These are phyloP conservation scores for Leptographium wingfieldii DNA, from an alignment of 2,329 filamentous ascomycete species.

Conservation along the genomic window DNA sequence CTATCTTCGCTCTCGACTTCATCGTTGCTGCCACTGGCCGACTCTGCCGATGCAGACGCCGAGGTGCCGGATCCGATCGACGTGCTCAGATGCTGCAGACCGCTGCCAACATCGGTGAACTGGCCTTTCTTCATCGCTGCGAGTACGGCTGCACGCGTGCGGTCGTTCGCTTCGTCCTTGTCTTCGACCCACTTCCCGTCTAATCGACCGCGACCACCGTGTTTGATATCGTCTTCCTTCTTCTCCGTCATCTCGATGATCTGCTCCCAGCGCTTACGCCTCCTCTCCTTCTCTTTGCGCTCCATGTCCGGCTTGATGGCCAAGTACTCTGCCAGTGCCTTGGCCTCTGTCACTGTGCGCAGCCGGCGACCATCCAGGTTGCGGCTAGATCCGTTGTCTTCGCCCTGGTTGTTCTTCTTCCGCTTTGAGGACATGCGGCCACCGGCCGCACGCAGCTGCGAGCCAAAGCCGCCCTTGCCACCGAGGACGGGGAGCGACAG, in stretches of 20 bases:
- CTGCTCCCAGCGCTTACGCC: slow-evolving; percentile 73
- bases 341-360: slow-evolving; percentile 88
- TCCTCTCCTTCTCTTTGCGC: slow-evolving; percentile 77
- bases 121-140: slow-evolving; percentile 54
- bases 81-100: slow-evolving; percentile 29
- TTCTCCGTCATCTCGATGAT: slow-evolving; percentile 76
- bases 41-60: slow-evolving; percentile 16
- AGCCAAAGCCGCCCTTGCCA: slow-evolving; percentile 96
- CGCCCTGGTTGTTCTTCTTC: slow-evolving; percentile 71
- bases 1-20: slow-evolving; percentile 26
- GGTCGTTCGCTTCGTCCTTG: slow-evolving; percentile 80
- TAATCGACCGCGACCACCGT: slow-evolving; percentile 56
- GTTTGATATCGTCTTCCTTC: slow-evolving; percentile 70
- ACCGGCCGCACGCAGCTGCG: slow-evolving; percentile 88
- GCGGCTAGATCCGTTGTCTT: slow-evolving; percentile 79
- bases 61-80: slow-evolving; percentile 34
- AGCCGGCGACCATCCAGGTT: slow-evolving; percentile 86
- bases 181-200: slow-evolving; percentile 93
- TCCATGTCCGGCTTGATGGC: slow-evolving; percentile 98
- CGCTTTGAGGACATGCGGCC: slow-evolving; percentile 92
- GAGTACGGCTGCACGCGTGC: slow-evolving; percentile 64
- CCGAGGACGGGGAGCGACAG: slow-evolving; percentile 70
- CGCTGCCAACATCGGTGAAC: slow-evolving; percentile 40
- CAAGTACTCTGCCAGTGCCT: slow-evolving; percentile 86
- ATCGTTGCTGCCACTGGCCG: slow-evolving; percentile 18